Base-by-base conservation (phyloP, 2,329 filamentous ascomycete species). In the Blumeria hordei region DNA sequence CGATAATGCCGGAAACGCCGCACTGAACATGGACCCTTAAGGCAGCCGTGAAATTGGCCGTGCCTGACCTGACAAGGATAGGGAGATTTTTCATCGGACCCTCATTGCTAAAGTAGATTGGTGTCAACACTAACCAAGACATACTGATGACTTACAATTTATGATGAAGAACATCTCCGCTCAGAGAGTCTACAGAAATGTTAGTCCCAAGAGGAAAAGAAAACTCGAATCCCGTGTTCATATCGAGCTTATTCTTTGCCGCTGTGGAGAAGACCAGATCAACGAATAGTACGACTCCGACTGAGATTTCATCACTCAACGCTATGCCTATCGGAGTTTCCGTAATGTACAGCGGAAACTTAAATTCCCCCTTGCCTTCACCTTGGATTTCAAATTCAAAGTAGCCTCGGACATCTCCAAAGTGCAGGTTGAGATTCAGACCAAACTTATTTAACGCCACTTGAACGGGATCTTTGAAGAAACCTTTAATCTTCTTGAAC, bases 141-240 rank as follows among this genome's bases (percentile, higher is more conserved):
- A 51, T 32, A 18, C 34, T 16, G 32, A 33, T 12, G 11, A 55
- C 58, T 52, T 53, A 61, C 59, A 62, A 62, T 16, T 55, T 55
- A 32, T 59, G 49, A 39, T 59, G 56, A 11, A 58, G 36, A 35
- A 62, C 62, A 28, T 57, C 36, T 47, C 60, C 61, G 45, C 44
- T 39, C 44, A 62, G 51, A 41, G 60, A 59, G 51, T 61, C 61
- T 51, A 63, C 58, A 41, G 57, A 56, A n/a, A 63, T 55, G 45
- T 57, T 60, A 7, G 60, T 55, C 10, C 60, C 59, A 18, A 61
- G 55, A 9, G 60, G 59, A 47, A 63, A 61, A 1, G 58, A 53
- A 54, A 62, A 59, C 36, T 60, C 59, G 55, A 62, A 63, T 41
- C 60, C 60, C 54, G 43, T 53, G 11, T n/a, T 41, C 51, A 47